Base-by-base conservation (phyloP, 495 filamentous ascomycete genomes). In the Penicillium simplicissimum region DNA sequence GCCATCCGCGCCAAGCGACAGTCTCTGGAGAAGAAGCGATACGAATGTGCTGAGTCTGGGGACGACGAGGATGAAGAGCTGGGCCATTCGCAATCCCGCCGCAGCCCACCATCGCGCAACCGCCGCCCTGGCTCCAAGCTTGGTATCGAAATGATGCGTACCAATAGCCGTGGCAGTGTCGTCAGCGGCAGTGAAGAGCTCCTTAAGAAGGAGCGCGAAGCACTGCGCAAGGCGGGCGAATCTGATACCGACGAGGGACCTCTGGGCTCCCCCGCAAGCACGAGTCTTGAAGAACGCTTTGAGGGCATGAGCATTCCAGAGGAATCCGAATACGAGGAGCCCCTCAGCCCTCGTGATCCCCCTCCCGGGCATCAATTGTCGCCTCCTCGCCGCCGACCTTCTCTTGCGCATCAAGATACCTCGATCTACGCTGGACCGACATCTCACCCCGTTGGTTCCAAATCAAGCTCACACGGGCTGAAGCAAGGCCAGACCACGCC, bases 1-100 rank as follows among this genome's bases (percentile, higher is more conserved):
- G 86, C 89, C 55, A 84, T 95, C 35, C 85, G 84, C 59, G 89
- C 88, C 5, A 93, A 90, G 72, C 85, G 88, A 13, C 87, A 91
- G 55, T 89, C 87, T 11, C 75, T 92, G 19, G 91, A 95, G 70
- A 90, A 85, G 61, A 84, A 88, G 56, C 84, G 88, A 10, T 80
- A 87, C 59, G 91, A 96, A 61, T 87, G 89, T 64, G 90, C 85
- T 13, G 92, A 95, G 66, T 96, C 90, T 33, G 92, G 91, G 0
- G 93, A 96, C 67, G 93, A 96, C 66, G 93, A 97, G 74, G 93
- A 97, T 54, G 93, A 96, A 54, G 93, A 96, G 67, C 84, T 96
- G 11, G 91, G 90, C 9, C 79, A 84, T 57, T 68, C 80, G 25
- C 81, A 81, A 34, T 76, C 82, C 8, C 82, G 87, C 23, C 82